Base-by-base conservation (phyloP, 352 stramenopile species). In the Phytophthora europaea region DNA sequence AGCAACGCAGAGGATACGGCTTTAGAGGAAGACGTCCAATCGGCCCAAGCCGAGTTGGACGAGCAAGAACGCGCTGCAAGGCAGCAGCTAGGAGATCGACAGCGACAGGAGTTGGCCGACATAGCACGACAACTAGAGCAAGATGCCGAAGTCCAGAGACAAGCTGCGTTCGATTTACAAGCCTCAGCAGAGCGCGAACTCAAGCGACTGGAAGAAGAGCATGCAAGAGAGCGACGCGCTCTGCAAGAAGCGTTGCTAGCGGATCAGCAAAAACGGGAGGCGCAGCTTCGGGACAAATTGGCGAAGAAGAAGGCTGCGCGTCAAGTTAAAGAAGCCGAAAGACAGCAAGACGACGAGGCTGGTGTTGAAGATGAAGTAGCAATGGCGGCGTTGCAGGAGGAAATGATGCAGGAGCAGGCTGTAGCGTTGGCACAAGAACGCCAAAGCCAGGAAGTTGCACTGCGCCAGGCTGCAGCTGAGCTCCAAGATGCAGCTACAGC, bases 201-300 rank as follows among this genome's bases (percentile, higher is more conserved):
- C 0, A 62, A 81, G 28, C 69, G 82, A 7, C 57, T 94, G 16
- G 71, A 83, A 31, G 63, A 82, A 12, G 87, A 94, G 57, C 83
- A 92, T 47, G 50, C 70, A 10, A 69, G 75, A 3, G 82, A 85
- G 31, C 72, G 80, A 6, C 67, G 66, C 1, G 57, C 65, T 0
- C 72, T 90, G 4, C 63, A 80, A 18, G 59, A 75, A 28, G 70
- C 72, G 2, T 50, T 89, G 28, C 28, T 75, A 53, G 73, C 76
- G 43, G 66, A 89, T 50, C 77, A 78, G 55, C 50, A 61, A 28
- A 78, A 73, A 36, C 82, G 88, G 13, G 82, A 89, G 47, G 65
- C 73, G 2, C 73, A 76, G 18, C 62, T 94, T 10, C 72, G 77
- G 13, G 77, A 92, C 9, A 85, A 84, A 18, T 55, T 94, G 54